phyloP scores from a whole-genome alignment of 176 grass and related monocot genomes.

The Alopecurus myosuroides region DNA sequence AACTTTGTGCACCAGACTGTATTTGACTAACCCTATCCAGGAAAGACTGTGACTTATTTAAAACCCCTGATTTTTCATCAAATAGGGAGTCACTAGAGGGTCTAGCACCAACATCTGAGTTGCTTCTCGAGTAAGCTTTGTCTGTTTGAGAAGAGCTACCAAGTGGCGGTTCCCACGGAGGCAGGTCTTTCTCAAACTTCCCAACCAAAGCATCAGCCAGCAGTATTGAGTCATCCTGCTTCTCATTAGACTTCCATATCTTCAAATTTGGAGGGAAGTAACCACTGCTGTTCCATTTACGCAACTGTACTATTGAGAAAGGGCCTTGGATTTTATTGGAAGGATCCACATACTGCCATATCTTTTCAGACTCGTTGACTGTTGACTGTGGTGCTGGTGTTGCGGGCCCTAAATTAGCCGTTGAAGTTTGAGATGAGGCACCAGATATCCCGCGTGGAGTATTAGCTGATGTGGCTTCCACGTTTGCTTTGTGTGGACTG shows the following conservation, averaged over 20 bases:
- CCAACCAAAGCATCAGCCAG: slow-evolving; percentile 82
- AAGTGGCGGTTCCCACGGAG: slow-evolving; percentile 51
- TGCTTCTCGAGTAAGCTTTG: slow-evolving; percentile 22
- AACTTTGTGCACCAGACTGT: slow-evolving; percentile 33
- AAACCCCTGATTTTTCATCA: slow-evolving; percentile 25
- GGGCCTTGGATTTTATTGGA: slow-evolving; percentile 88
- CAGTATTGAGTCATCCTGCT: slow-evolving; percentile 83
- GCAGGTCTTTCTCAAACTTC: slow-evolving; percentile 81
- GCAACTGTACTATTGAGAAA: slow-evolving; percentile 87
- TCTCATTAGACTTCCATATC: slow-evolving; percentile 83
- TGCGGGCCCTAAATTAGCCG: slow-evolving; percentile 15
- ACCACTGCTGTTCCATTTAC: slow-evolving; percentile 88
- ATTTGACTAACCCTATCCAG: slow-evolving; percentile 20
- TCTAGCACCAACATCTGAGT: slow-evolving; percentile 31
- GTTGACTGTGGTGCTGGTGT: slow-evolving; percentile 19
- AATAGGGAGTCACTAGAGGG: background rate
- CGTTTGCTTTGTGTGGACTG: slow-evolving; percentile 24
- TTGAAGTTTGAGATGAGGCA: slow-evolving; percentile 23
- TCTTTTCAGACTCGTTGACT: slow-evolving; percentile 78
- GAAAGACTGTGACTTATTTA: slow-evolving; percentile 29
- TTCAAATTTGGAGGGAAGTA: slow-evolving; percentile 82
- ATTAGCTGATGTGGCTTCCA: slow-evolving; percentile 21
- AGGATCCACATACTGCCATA: slow-evolving; percentile 90
- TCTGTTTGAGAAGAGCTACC: slow-evolving; percentile 31
- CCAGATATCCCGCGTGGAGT: slow-evolving; percentile 28